A percentile compares a stretch with the other conserved stretches of the same genome.
Evolutionary conservation across 2,329 filamentous ascomycete species (phyloP).

Genomic region (Stenocarpella maydis): DNA sequence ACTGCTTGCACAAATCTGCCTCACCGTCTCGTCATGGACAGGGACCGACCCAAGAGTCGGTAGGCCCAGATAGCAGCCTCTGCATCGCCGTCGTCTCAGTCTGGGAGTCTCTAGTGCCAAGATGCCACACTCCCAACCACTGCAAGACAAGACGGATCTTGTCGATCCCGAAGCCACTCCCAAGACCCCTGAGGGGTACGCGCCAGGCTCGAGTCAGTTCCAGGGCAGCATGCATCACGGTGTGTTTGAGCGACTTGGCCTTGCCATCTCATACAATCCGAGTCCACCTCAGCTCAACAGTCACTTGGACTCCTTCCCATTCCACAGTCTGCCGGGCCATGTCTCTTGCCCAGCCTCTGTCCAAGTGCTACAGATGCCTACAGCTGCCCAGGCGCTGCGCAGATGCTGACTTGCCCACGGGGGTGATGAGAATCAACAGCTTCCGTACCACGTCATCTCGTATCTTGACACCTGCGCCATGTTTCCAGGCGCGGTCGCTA

Average conservation of each 20-base stretch:
- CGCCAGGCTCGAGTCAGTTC: conserved; percentile 11
- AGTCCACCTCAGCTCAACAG: too few relatives aligned
- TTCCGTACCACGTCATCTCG: background rate
- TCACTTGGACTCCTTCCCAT: too few relatives aligned
- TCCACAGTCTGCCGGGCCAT: background rate
- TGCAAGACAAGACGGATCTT: conserved; percentile 4
- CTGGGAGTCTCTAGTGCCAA: conserved; percentile 15
- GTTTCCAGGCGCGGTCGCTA: background rate
- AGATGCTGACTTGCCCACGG: background rate
- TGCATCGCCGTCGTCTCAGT: conserved; percentile 15
- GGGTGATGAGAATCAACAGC: background rate
- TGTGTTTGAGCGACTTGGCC: conserved; percentile 2
- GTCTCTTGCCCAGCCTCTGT: background rate
- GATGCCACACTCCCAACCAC: conserved; percentile 17
- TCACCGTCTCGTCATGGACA: conserved; percentile 13
- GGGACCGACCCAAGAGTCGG: conserved; percentile 2
- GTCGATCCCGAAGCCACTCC: conserved; percentile 15
- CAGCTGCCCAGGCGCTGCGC: background rate
- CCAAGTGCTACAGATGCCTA: too few relatives aligned
- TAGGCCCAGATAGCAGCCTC: background rate
- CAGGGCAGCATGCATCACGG: background rate
- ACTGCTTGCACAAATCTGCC: background rate
- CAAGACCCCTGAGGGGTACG: conserved; percentile 7
- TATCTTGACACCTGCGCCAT: background rate
- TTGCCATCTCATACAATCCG: background rate